Conservation (phyloP, 345 rosid species). For the Streptanthus diversifolius region DNA sequence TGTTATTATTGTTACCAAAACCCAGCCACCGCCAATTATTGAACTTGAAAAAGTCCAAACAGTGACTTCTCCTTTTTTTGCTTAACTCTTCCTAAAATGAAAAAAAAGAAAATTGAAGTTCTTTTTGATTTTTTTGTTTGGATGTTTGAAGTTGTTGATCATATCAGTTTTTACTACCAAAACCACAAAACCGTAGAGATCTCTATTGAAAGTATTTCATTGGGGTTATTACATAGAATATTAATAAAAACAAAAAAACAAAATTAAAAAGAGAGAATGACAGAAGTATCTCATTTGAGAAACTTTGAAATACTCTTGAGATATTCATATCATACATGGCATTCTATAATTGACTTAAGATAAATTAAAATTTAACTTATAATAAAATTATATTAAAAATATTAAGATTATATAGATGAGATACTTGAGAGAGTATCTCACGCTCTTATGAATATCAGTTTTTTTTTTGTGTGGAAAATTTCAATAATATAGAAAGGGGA, state of each 20-base stretch:
- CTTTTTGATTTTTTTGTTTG: background rate
- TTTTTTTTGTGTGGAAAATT: background rate
- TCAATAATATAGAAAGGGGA: background rate
- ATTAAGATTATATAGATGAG: too few species aligned
- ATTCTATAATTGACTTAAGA: too few species aligned
- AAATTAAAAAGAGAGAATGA: too few species aligned
- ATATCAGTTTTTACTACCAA: background rate
- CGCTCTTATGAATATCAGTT: background rate
- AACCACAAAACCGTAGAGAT: conserved; percentile 21
- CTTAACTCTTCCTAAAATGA: background rate
- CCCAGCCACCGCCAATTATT: conserved; percentile 15
- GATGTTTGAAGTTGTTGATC: conserved; percentile 6
- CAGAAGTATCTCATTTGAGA: too few species aligned
- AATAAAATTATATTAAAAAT: too few species aligned
- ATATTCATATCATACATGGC: too few species aligned
- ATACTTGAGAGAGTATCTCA: too few species aligned
- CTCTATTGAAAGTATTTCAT: too few species aligned
- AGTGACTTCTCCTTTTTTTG: background rate
- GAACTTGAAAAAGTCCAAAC: background rate
- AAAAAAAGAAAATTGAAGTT: background rate
- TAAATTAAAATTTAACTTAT: too few species aligned
- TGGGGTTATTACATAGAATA: too few species aligned
- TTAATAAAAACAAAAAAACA: too few species aligned
- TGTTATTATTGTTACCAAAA: background rate
- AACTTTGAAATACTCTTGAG: too few species aligned